A percentile compares a stretch with the other conserved stretches of the same genome.
These are phyloP conservation scores for Phytophthora aleatoria DNA, from an alignment of 352 stramenopile species.

Conservation along the genomic window DNA sequence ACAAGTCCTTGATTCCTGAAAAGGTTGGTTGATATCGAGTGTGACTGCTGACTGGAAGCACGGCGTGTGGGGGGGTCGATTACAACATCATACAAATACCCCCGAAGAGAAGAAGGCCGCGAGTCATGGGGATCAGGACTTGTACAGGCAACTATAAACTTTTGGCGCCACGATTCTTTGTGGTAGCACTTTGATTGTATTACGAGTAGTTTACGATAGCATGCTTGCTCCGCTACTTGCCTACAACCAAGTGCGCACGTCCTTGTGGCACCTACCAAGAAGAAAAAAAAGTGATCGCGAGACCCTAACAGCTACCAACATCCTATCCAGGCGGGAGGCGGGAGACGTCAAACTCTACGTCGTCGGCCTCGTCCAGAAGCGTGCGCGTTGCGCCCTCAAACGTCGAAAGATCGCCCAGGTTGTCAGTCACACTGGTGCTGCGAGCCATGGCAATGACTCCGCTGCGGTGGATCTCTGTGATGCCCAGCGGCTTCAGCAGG, in stretches of 20 bases:
- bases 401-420: slow-evolving; percentile 59
- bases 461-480: slow-evolving; percentile 85
- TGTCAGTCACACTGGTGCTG: slow-evolving; percentile 69
- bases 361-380: slow-evolving; percentile 69
- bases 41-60: slow-evolving; percentile 23
- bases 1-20: slow-evolving; percentile 11
- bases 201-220: slow-evolving; percentile 14
- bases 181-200: slow-evolving; percentile 20
- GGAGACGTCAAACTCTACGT: slow-evolving; percentile 69
- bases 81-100: slow-evolving; percentile 47
- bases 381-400: slow-evolving; percentile 80
- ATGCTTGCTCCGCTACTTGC: slow-evolving; percentile 1
- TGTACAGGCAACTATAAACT: not conserved
- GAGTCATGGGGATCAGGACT: slow-evolving; percentile 1
- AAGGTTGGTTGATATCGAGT: slow-evolving; percentile 2
- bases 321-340: slow-evolving; percentile 69
- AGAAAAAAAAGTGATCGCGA: slow-evolving; percentile 1
- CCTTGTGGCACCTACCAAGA: not conserved
- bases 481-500: slow-evolving; percentile 80
- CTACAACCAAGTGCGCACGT: slow-evolving; percentile 1
- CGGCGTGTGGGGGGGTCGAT: slow-evolving; percentile 28
- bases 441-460: slow-evolving; percentile 86
- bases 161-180: slow-evolving; percentile 1
- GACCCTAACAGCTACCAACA: slow-evolving; percentile 10
- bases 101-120: slow-evolving; percentile 20